Evolutionary conservation across 306 rosid species (phyloP), one percentile per base, ranked within the genome.

Genomic region (Dalbergia oliveri): DNA sequence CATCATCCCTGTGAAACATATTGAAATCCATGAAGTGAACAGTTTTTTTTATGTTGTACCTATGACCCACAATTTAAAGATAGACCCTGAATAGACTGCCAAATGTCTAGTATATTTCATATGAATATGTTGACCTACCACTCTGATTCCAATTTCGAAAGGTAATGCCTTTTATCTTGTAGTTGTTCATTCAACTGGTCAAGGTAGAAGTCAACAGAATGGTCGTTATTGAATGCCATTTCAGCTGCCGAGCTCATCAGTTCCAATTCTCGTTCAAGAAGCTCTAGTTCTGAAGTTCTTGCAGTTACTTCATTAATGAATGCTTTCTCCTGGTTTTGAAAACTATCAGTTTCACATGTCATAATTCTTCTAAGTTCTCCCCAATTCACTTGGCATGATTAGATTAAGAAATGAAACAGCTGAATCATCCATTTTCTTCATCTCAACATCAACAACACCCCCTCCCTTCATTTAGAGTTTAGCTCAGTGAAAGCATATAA

Each of bases 231-330:
- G 76, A 90, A 85, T 26, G 76, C 89, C 89, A 88, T 84, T 76
- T 79, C 83, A 31, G 84, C 84, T 49, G 89, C 93, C 45, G 77
- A 89, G 64, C 81, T 87, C 77, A 93, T 76, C 80, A 86, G 72
- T 61, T 85, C 87, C 71, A 92, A 65, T 83, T 94, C 97, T 76
- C 35, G 82, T 54, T 87, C 92, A 84, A 91, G 97, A 82, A 79
- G 86, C 75, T 81, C 84, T 54, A 91, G 63, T 72, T 89, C 88
- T n/a, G 86, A 83, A 73, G 84, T 64, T 72, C 81, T 74, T 53
- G 66, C 75, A 73, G 49, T 59, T 54, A 79, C 77, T 71, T 82
- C 91, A 78, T 79, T 90, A 45, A 65, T 1, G 35, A 79, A 76
- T 74, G 73, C 56, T 61, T 88, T 87, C 78, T 87, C 91, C 81